Conservation (phyloP, 208 protist species). For the Trichomonas tenax region DNA sequence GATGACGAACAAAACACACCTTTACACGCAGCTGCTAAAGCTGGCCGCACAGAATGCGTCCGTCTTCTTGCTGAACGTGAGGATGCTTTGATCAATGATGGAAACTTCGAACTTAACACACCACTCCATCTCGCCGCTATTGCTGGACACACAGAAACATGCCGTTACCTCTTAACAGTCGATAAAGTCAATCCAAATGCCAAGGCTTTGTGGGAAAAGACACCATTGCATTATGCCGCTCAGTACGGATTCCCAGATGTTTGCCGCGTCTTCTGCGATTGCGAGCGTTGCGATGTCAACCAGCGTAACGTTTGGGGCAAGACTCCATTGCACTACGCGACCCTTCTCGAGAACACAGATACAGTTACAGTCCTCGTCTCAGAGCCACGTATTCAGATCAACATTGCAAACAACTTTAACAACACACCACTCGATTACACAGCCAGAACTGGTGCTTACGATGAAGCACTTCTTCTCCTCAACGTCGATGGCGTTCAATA, state of each 20-base stretch:
- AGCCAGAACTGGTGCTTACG: background rate
- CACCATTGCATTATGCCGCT: background rate
- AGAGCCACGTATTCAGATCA: background rate
- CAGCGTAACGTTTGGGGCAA: background rate
- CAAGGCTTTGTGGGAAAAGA: background rate
- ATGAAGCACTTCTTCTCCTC: background rate
- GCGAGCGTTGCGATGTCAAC: background rate
- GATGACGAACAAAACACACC: background rate
- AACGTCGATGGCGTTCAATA: background rate
- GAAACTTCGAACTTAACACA: background rate
- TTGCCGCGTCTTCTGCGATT: background rate
- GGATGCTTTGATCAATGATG: background rate
- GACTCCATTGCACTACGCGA: background rate
- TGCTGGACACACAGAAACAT: background rate
- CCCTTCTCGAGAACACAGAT: background rate
- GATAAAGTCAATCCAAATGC: background rate
- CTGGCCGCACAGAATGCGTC: background rate
- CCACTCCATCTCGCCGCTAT: background rate
- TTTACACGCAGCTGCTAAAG: background rate
- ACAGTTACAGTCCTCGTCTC: background rate
- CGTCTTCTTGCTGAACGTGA: background rate
- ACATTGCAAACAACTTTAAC: background rate
- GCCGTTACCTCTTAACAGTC: background rate
- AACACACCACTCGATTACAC: background rate
- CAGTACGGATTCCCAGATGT: background rate